Conservation (phyloP, 768 basidiomycete genomes). For the Leccinellum albellum region DNA sequence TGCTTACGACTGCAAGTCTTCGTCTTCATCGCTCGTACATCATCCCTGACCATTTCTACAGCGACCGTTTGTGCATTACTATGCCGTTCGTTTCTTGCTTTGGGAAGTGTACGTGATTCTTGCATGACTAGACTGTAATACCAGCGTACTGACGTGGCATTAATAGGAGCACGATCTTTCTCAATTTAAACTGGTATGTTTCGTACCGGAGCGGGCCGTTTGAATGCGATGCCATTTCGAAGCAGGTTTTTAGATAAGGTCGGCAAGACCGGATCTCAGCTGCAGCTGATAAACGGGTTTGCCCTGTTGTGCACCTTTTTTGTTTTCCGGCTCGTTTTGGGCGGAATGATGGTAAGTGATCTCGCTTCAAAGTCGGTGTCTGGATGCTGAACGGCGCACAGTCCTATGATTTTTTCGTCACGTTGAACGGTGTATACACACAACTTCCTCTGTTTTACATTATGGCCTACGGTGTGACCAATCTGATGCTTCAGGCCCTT, state of each 20-base stretch:
- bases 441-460: conserved; percentile 51
- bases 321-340: conserved; percentile 66
- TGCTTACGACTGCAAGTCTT: conserved; percentile 63
- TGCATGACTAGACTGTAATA: neutral
- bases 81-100: conserved; percentile 69
- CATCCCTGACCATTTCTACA: conserved; percentile 22
- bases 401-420: conserved; percentile 66
- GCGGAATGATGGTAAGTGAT: conserved; percentile 41
- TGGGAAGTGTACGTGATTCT: conserved; percentile 65
- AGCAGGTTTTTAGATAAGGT: conserved; percentile 75
- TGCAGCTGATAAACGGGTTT: conserved; percentile 72
- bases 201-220: neutral
- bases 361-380: neutral
- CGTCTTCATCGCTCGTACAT: neutral
- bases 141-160: conserved; percentile 1
- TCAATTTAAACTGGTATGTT: conserved; percentile 81
- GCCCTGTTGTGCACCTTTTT: conserved; percentile 67
- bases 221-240: neutral
- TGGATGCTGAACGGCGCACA: conserved; percentile 25
- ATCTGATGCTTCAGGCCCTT: conserved; percentile 62
- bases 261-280: conserved; percentile 59
- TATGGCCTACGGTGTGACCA: conserved; percentile 52
- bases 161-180: conserved; percentile 73
- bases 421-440: conserved; percentile 51
- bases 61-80: conserved; percentile 79